Percentiles rank a stretch among this genome's conserved stretches.
Conservation (phyloP, 2,329 filamentous ascomycete species). For the Penicillium brevicompactum region DNA sequence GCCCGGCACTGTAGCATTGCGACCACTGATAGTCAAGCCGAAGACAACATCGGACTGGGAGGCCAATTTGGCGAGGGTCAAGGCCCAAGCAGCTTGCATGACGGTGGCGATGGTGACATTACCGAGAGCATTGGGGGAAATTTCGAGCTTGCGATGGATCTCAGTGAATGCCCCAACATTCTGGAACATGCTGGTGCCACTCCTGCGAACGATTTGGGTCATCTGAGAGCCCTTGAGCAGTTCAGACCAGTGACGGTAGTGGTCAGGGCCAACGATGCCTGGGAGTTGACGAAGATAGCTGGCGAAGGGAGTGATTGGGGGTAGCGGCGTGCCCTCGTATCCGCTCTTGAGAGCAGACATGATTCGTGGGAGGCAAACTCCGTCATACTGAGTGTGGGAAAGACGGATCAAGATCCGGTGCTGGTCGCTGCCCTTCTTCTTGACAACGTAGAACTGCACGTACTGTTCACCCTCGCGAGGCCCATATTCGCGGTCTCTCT, state of each 20-base stretch:
- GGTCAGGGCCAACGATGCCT: conserved; percentile 45
- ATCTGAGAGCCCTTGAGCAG: conserved; percentile 60
- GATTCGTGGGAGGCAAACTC: conserved; percentile 65
- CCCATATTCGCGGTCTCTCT: conserved; percentile 57
- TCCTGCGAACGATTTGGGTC: conserved; percentile 41
- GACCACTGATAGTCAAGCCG: conserved; percentile 66
- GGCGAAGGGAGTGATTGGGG: conserved; percentile 47
- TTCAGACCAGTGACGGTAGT: conserved; percentile 63
- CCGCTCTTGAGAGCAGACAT: conserved; percentile 62
- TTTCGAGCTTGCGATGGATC: conserved; percentile 37
- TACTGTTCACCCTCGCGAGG: conserved; percentile 63
- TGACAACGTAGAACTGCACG: conserved; percentile 60
- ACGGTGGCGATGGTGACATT: conserved; percentile 66
- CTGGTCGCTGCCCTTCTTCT: conserved; percentile 41
- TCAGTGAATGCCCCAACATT: conserved; percentile 39
- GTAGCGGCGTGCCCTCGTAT: conserved; percentile 47
- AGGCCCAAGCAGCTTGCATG: conserved; percentile 68
- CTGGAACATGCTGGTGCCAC: conserved; percentile 37
- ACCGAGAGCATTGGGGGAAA: conserved; percentile 50
- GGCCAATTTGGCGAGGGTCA: conserved; percentile 61
- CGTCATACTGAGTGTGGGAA: conserved; percentile 71
- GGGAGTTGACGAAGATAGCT: conserved; percentile 48
- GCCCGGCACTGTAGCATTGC: conserved; percentile 59
- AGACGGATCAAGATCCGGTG: conserved; percentile 61
- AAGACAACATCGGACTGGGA: conserved; percentile 62